Base-by-base conservation (phyloP, 768 basidiomycete species). In the Leccinum sublutescens region DNA sequence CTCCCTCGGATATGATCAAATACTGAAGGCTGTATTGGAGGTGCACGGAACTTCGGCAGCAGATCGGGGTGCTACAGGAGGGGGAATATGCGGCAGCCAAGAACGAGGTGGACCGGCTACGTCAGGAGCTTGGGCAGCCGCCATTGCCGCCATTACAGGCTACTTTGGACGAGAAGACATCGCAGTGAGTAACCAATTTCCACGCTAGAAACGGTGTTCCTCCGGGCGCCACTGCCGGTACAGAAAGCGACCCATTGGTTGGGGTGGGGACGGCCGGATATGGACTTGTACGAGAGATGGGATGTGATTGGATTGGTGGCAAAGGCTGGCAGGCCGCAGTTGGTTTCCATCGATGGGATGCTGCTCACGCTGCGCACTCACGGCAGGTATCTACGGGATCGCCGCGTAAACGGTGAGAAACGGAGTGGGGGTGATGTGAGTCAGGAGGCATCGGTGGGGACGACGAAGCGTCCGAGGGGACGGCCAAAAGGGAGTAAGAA, bases 11-110 rank as follows among this genome's bases (percentile, higher is more conserved):
- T 21, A 31, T 56, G 17, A 7, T 43, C 12, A 40, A 57, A 51
- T 49, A 36, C 62, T 65, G 50, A 68, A 36, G 56, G 45, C 29
- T 36, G 56, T 58, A 21, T 31, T 40, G 34, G 64, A 91, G 89
- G 71, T 88, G 87, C 66, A 67, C 69, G 21, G 86, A 87, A n/a
- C 79, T 90, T 31, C 85, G 85, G 4, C 69, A 75, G 38, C 88
- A 88, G 72, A 91, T 93, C 60, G 75, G 78, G 38, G 72, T 75
- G 12, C 77, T 93, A 11, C 85, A 87, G 21, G 89, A 90, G 50
- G 87, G 86, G 36, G 91, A 92, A 62, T 93, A 93, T 67, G 78
- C 87, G 14, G 71, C 75, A 8, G 86, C 91, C 5, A 93, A 93
- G 70, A 73, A 73, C 29, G 90, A 93, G 61, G 91, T 93, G 50